These are phyloP conservation scores for Sporothrix pallida DNA, from an alignment of 2,329 filamentous ascomycete genomes.

Conservation along the genomic window DNA sequence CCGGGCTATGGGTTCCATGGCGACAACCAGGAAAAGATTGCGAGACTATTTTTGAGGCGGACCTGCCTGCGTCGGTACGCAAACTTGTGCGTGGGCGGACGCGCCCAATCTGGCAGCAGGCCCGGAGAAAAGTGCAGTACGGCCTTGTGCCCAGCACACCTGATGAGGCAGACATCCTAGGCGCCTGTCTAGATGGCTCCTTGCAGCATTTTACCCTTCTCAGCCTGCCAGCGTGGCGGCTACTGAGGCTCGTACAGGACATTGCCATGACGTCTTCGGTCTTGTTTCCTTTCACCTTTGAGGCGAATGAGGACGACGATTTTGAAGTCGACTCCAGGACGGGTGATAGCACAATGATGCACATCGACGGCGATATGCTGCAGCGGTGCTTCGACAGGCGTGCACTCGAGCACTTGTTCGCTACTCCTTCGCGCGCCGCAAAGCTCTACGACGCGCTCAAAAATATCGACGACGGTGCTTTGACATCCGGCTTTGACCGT, in stretches of 20 bases:
- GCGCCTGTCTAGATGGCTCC: slow-evolving; percentile 71
- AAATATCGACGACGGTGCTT: slow-evolving; percentile 54
- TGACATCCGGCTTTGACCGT: slow-evolving; percentile 44
- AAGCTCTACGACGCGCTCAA: slow-evolving; percentile 58
- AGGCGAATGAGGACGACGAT: slow-evolving; percentile 38
- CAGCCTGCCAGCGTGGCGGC: slow-evolving; percentile 63
- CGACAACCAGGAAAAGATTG: slow-evolving; percentile 50
- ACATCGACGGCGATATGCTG: slow-evolving; percentile 72
- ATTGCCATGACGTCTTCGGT: slow-evolving; percentile 58
- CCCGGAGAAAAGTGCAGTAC: slow-evolving; percentile 47
- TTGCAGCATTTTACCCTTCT: slow-evolving; percentile 73
- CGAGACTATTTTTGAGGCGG: slow-evolving; percentile 60
- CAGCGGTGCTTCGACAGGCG: slow-evolving; percentile 57
- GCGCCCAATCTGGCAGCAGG: slow-evolving; percentile 57
- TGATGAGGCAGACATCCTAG: slow-evolving; percentile 62
- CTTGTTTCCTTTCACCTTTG: slow-evolving; percentile 57
- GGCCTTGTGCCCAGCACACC: slow-evolving; percentile 51
- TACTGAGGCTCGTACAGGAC: slow-evolving; percentile 77
- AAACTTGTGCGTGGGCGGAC: slow-evolving; percentile 60
- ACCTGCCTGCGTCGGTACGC: slow-evolving; percentile 62
- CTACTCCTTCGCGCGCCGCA: slow-evolving; percentile 43
- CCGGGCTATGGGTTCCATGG: slow-evolving; percentile 59
- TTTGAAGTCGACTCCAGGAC: slow-evolving; percentile 46
- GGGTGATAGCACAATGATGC: slow-evolving; percentile 57
- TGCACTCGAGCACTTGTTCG: slow-evolving; percentile 53